Conservation (phyloP, 176 grass and related monocot genomes). For the Luzula sylvatica region DNA sequence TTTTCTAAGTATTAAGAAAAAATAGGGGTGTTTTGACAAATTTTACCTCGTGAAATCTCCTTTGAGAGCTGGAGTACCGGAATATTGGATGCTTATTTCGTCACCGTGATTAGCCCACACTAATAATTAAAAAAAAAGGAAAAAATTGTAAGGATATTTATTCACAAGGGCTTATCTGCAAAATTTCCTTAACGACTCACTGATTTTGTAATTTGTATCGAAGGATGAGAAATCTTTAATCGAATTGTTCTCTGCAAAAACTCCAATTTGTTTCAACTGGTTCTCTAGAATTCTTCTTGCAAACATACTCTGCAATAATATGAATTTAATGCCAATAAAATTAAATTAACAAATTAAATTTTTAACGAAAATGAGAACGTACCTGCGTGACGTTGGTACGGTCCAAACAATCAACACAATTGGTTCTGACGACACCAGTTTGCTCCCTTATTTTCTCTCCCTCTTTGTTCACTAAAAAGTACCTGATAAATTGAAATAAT, state of each 20-base stretch:
- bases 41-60: constrained; percentile 96
- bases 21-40: not conserved
- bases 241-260: constrained; percentile 47
- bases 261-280: constrained; percentile 52
- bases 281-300: constrained; percentile 70
- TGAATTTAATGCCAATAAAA: constrained; percentile 12
- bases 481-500: constrained; percentile 36
- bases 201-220: constrained; percentile 71
- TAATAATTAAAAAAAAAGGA: constrained; percentile 30
- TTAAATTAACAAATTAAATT: not conserved
- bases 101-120: constrained; percentile 99
- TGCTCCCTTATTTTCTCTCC: constrained; percentile 59
- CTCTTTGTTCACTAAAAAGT: constrained; percentile 71
- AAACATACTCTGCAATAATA: constrained; percentile 70
- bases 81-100: constrained; percentile 98
- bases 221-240: constrained; percentile 64
- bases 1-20: constrained; percentile 6
- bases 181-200: constrained; percentile 44
- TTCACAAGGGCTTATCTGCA: constrained; percentile 13
- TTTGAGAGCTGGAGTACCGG: constrained; percentile 89
- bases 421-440: constrained; percentile 76
- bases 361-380: not conserved
- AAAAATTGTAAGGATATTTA: no score
- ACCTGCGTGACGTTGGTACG: constrained; percentile 99
- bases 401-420: constrained; percentile 96